Conservation (phyloP, 2,329 filamentous ascomycete species). For the Stagonosporopsis tanaceti region DNA sequence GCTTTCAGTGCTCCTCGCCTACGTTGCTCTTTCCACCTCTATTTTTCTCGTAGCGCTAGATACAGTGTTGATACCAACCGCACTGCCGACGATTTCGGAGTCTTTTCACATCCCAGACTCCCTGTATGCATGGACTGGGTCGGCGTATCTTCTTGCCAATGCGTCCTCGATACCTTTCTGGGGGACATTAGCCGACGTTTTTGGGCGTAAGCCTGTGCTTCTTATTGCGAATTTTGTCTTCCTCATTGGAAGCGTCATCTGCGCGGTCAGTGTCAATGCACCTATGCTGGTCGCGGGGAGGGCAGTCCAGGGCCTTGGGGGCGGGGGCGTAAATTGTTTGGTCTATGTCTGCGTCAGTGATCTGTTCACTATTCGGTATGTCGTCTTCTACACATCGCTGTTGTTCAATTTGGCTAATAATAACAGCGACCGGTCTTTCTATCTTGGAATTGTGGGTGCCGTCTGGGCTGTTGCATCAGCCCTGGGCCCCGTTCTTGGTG, state of each 20-base stretch:
- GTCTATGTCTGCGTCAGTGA: constrained; percentile 64
- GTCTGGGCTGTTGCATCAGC: constrained; percentile 65
- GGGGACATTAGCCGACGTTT: constrained; percentile 52
- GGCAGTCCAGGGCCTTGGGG: constrained; percentile 62
- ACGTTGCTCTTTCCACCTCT: constrained; percentile 42
- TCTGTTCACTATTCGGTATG: constrained; percentile 56
- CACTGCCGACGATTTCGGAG: constrained; percentile 69
- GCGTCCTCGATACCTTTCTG: constrained; percentile 52
- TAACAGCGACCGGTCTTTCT: constrained; percentile 55
- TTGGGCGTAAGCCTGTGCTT: constrained; percentile 49
- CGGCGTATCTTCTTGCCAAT: constrained; percentile 50
- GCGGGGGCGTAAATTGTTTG: constrained; percentile 61
- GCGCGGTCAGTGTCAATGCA: constrained; percentile 58
- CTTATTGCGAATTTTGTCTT: constrained; percentile 54
- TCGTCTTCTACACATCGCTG: not conserved
- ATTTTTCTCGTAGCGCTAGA: constrained; percentile 56
- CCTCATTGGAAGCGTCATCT: constrained; percentile 59
- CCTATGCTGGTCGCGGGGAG: constrained; percentile 62
- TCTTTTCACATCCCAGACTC: constrained; percentile 68
- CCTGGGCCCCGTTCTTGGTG: constrained; percentile 62
- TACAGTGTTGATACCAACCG: constrained; percentile 69
- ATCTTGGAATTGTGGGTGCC: constrained; percentile 60
- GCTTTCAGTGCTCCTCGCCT: constrained; percentile 32
- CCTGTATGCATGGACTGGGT: constrained; percentile 81
- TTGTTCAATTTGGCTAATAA: not conserved